Evolutionary conservation across 1,139 yeast species (phyloP), one percentile per base, ranked within the genome.

Genomic region (Pichia terricola): DNA sequence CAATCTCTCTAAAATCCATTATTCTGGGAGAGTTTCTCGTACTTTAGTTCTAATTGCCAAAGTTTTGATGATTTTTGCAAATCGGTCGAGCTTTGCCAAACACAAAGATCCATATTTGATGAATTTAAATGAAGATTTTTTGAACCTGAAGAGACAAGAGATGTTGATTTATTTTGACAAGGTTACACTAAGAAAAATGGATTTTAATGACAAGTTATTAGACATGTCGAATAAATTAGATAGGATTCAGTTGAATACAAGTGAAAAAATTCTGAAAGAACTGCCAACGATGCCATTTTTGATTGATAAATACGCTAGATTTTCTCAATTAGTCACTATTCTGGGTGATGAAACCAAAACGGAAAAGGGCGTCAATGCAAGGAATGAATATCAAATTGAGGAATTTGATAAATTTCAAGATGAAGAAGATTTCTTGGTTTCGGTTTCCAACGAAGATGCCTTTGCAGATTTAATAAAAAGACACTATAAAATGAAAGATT

Each of bases 1-100:
- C 59, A 79, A 81, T 50, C 68, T 91, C 41, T 76, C 87, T 1
- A 73, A 76, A 46, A 70, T 74, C 40, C 91, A 84, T 55, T 87
- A 87, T 47, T 71, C 79, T 9, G 86, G 88, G 1, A 69, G 69
- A 25, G 71, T 80, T 1, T 91, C 87, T 54, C 70, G 95, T 46
- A 82, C 95, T 0, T 64, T 89, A 43, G 86, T 95, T 0, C 64
- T 88, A 38, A 68, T 88, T 16, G 87, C 96, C n/a, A 91, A 91
- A 58, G 72, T 86, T 26, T 61, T 89, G 38, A 74, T 88, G 60
- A 84, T 85, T 40, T 72, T 89, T 51, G 88, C 96, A 2, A 89
- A 84, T 53, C 66, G 95, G 40, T 79, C 80, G 35, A 65, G 66
- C 41, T 87, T 91, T 61, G 87, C 68, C 31, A 81, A 59, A 50